Percentiles rank a stretch among this genome's conserved stretches.
Conservation (phyloP, 495 filamentous ascomycete genomes). For the Beverwykella pulmonaria region DNA sequence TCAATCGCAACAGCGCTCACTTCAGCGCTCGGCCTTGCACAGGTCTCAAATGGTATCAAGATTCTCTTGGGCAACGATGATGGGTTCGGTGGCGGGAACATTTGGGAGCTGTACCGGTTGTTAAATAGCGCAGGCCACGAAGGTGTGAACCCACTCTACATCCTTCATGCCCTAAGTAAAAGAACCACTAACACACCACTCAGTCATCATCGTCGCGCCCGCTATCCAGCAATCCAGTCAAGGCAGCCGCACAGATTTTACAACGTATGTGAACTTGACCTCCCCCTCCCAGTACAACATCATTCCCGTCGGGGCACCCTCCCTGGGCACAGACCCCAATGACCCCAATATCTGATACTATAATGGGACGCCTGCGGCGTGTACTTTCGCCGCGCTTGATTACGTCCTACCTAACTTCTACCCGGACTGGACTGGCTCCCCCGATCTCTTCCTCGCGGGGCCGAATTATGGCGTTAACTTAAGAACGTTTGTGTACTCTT, state of each 20-base stretch:
- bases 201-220: slow-evolving; percentile 46
- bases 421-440: slow-evolving; percentile 27
- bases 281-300: slow-evolving; percentile 38
- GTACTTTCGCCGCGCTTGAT: slow-evolving; percentile 43
- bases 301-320: slow-evolving; percentile 45
- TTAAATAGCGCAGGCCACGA: slow-evolving; percentile 47
- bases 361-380: slow-evolving; percentile 50
- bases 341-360: slow-evolving; percentile 54
- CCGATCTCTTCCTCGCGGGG: slow-evolving; percentile 50
- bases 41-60: slow-evolving; percentile 34
- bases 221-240: slow-evolving; percentile 37
- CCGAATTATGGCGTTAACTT: slow-evolving; percentile 50
- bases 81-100: slow-evolving; percentile 50
- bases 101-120: slow-evolving; percentile 50
- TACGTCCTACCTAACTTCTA: slow-evolving; percentile 30
- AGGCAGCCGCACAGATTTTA: slow-evolving; percentile 42
- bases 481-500: slow-evolving; percentile 47
- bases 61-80: slow-evolving; percentile 52
- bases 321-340: slow-evolving; percentile 42
- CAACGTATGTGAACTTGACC: slow-evolving; percentile 40
- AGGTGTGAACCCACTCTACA: slow-evolving; percentile 11
- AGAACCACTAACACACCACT: no score
- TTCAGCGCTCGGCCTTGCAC: slow-evolving; percentile 5
- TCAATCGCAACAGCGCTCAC: neutral
- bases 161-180: no score